Base-by-base conservation (phyloP, 2,329 filamentous ascomycete genomes). In the Pseudocercospora fijiensis region DNA sequence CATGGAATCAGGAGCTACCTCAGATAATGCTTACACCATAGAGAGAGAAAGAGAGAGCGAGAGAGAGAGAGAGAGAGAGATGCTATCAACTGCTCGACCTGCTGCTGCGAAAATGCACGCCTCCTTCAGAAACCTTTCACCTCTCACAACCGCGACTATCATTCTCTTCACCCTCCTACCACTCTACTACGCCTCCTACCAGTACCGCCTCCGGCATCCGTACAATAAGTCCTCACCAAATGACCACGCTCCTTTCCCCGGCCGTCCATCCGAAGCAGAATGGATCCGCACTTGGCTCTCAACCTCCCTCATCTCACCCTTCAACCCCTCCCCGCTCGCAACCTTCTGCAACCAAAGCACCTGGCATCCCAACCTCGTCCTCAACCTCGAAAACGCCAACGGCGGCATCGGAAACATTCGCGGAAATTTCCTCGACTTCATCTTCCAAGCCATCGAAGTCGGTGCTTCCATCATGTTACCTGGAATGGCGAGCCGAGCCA, bases 311-410 rank as follows among this genome's bases (percentile, higher is more conserved):
- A 62, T 71, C 47, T 53, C 64, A 27, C 66, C 70, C 0, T 72
- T 71, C 58, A 66, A 71, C 24, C 67, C 69, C 2, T 70, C 67
- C 5, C 60, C 72, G 4, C 49, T 75, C 13, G 55, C 65, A 10
- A 51, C 51, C 0, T 71, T 67, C 61, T 83, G 79, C 71, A 73
- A 71, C 26, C 72, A 63, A 58, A 79, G 70, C 57, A 20, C 61
- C 18, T 83, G 80, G 80, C 76, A 73, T 1, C 72, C 75, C 1
- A 78, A 77, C 3, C 68, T 83, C 41, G 71, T 82, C 20, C 76
- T 83, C 69, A 76, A 77, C 20, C 81, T 82, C 62, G 77, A 78
- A 18, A 73, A 78, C n/a, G 73, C 76, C 5, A 72, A 77, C 1
- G 82, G 80, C 2, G 80, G 79, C 4, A 69, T 83, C n/a, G 79